A percentile compares a stretch with the other conserved stretches of the same genome.
phyloP scores from a whole-genome alignment of 2,329 filamentous ascomycete species.

The Escovopsis sp. region DNA sequence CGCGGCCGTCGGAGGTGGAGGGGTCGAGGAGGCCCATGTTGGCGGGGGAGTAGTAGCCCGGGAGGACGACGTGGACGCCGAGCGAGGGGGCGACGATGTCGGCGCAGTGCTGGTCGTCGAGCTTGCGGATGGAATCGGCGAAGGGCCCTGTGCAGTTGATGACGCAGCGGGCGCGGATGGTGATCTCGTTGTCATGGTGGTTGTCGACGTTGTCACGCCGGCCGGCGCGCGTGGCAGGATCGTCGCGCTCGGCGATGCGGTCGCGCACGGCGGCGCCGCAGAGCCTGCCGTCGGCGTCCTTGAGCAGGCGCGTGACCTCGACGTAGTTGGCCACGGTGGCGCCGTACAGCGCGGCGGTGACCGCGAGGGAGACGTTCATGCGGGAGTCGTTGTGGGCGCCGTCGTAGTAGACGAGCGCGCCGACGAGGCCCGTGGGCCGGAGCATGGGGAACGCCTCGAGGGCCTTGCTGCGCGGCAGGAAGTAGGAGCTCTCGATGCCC shows the following conservation, averaged over 20 bases:
- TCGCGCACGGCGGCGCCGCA: constrained; percentile 63
- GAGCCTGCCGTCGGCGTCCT: constrained; percentile 56
- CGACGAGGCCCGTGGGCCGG: constrained; percentile 62
- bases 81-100: constrained; percentile 78
- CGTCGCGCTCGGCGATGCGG: constrained; percentile 46
- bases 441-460: constrained; percentile 81
- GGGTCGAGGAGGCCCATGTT: constrained; percentile 85
- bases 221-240: no score
- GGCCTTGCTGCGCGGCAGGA: constrained; percentile 72
- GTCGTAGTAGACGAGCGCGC: constrained; percentile 81
- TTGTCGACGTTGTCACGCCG: constrained; percentile 28
- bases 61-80: constrained; percentile 74
- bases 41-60: constrained; percentile 70
- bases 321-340: constrained; percentile 71
- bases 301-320: constrained; percentile 62
- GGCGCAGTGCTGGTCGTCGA: constrained; percentile 56
- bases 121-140: constrained; percentile 69
- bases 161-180: constrained; percentile 61
- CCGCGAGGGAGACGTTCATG: constrained; percentile 80
- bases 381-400: constrained; percentile 84
- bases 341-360: constrained; percentile 79
- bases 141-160: constrained; percentile 86
- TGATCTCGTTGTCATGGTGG: constrained; percentile 42
- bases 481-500: constrained; percentile 80
- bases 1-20: constrained; percentile 70